phyloP scores from a whole-genome alignment of 1,284 basidiomycete genomes.

The Ganoderma resinaceum region DNA sequence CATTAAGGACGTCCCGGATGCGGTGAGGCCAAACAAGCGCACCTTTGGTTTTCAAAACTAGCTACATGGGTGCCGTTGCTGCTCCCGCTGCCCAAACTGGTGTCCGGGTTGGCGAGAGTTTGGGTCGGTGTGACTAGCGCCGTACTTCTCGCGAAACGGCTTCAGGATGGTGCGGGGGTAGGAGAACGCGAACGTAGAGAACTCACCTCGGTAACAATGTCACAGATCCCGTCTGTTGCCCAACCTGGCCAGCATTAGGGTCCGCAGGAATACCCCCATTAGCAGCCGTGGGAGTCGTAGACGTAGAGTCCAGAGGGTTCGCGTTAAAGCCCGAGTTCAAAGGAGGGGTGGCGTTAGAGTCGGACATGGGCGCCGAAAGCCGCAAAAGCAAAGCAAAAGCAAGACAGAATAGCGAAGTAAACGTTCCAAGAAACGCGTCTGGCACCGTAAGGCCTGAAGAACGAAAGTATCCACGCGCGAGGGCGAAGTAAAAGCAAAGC shows the following conservation, averaged over 20 bases:
- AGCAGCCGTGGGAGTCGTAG: slow-evolving; percentile 10
- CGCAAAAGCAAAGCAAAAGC: slow-evolving; percentile 8
- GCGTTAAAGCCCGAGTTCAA: slow-evolving; percentile 15
- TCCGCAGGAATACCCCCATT: background rate
- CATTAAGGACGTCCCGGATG: background rate
- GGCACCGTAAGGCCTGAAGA: slow-evolving; percentile 7
- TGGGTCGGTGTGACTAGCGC: background rate
- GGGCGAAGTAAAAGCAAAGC: slow-evolving; percentile 1
- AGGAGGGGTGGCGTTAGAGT: slow-evolving; percentile 18
- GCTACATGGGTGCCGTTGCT: background rate
- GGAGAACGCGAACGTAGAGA: too few relatives aligned
- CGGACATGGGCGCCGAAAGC: slow-evolving; percentile 21
- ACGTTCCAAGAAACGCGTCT: slow-evolving; percentile 13
- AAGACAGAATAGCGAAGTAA: slow-evolving; percentile 1
- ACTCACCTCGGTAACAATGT: slow-evolving; percentile 5
- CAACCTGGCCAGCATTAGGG: background rate
- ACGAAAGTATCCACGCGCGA: slow-evolving; percentile 3
- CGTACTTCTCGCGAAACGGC: background rate
- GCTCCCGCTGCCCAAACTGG: slow-evolving; percentile 6
- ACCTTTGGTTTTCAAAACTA: slow-evolving; percentile 11
- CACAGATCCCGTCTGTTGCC: slow-evolving; percentile 9
- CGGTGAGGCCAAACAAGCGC: background rate
- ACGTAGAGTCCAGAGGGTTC: slow-evolving; percentile 11
- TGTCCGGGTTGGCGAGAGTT: background rate
- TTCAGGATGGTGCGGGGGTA: background rate